These are phyloP conservation scores for Pythium plurisporium DNA, from an alignment of 352 stramenopile species.

Conservation along the genomic window DNA sequence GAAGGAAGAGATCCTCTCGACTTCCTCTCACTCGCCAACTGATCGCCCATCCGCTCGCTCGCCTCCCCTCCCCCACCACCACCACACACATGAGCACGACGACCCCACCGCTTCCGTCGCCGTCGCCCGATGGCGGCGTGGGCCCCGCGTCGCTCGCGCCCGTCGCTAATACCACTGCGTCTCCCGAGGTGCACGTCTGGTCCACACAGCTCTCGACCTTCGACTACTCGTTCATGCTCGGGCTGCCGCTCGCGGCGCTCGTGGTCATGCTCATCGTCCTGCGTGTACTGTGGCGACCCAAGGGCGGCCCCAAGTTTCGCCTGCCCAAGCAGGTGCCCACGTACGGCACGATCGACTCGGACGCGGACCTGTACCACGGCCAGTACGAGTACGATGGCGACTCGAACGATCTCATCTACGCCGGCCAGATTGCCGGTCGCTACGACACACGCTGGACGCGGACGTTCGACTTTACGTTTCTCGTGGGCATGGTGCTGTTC, in stretches of 20 bases:
- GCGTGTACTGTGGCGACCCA: slow-evolving; percentile 71
- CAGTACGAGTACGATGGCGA: slow-evolving; percentile 75
- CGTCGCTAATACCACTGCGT: neutral
- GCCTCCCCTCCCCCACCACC: neutral
- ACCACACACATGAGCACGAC: slow-evolving; percentile 1
- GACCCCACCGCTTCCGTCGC: neutral
- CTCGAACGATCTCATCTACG: slow-evolving; percentile 82
- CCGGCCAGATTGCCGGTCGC: slow-evolving; percentile 65
- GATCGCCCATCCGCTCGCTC: neutral
- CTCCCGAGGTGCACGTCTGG: slow-evolving; percentile 39
- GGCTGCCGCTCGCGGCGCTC: slow-evolving; percentile 56
- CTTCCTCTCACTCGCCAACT: neutral
- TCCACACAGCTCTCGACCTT: slow-evolving; percentile 46
- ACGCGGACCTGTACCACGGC: slow-evolving; percentile 36
- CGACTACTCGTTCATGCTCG: slow-evolving; percentile 66
- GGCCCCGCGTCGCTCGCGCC: slow-evolving; percentile 1
- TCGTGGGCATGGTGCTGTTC: slow-evolving; percentile 60
- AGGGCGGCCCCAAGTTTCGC: slow-evolving; percentile 70
- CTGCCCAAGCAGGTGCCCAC: slow-evolving; percentile 74
- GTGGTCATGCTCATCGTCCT: slow-evolving; percentile 54
- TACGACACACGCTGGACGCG: slow-evolving; percentile 83
- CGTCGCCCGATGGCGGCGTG: neutral
- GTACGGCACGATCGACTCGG: slow-evolving; percentile 63
- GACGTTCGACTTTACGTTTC: slow-evolving; percentile 82
- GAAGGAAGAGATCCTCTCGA: slow-evolving; percentile 3